Percentiles rank a stretch among this genome's conserved stretches.
These are phyloP conservation scores for Tolypocladium endophyticum DNA, from an alignment of 2,329 filamentous ascomycete species.

Conservation along the genomic window DNA sequence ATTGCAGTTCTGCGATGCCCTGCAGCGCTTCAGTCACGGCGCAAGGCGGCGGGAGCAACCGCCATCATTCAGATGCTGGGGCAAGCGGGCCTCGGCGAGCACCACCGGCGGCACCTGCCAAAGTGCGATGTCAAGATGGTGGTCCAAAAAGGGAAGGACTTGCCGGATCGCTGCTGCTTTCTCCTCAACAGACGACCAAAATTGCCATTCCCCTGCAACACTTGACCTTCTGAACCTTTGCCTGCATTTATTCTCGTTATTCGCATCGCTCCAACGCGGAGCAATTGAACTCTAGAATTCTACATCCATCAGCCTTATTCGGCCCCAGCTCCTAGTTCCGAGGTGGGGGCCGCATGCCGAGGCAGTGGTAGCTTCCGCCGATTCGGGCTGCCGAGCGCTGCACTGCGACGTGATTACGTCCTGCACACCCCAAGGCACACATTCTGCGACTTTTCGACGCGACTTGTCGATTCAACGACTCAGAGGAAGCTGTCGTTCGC, in stretches of 20 bases:
- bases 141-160: neutral
- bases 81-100: neutral
- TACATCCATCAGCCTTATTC: neutral
- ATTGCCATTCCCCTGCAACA: neutral
- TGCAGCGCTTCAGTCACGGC: neutral
- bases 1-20: too few relatives aligned
- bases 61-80: neutral
- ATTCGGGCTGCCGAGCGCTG: neutral
- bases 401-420: neutral
- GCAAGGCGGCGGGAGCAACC: neutral
- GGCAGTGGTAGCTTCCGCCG: neutral
- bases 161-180: neutral
- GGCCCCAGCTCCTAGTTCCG: neutral
- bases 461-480: neutral
- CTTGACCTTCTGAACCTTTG: neutral
- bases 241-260: neutral
- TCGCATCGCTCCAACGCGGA: neutral
- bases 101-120: neutral
- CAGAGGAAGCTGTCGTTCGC: neutral
- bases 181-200: neutral
- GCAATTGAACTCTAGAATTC: neutral
- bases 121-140: neutral
- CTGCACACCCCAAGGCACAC: neutral
- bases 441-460: neutral
- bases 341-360: neutral